These are phyloP conservation scores for Akanthomyces uredinophilus DNA, from an alignment of 2,329 filamentous ascomycete species.

Conservation along the genomic window DNA sequence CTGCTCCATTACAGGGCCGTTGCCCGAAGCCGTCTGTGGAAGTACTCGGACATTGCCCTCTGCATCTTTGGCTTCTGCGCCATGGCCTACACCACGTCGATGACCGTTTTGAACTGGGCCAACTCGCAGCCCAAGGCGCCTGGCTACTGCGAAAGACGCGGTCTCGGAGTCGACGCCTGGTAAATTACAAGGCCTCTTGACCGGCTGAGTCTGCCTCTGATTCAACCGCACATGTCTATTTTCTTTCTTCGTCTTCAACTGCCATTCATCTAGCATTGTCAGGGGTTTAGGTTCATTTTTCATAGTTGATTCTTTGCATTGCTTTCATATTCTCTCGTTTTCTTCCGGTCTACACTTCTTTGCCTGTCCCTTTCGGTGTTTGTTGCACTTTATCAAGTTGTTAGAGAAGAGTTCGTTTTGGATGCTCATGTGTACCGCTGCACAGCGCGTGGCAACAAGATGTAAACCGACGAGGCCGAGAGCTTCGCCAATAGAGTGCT, in stretches of 20 bases:
- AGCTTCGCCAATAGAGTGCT: background rate
- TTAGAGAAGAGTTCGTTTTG: background rate
- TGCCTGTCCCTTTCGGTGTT: background rate
- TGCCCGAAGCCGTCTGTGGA: slow-evolving; percentile 63
- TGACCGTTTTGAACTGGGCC: slow-evolving; percentile 87
- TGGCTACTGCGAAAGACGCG: slow-evolving; percentile 48
- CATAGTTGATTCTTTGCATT: background rate
- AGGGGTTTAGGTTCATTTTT: slow-evolving; percentile 12
- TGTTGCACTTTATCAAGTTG: background rate
- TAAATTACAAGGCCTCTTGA: background rate
- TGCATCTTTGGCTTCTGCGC: slow-evolving; percentile 77
- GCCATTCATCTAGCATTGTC: slow-evolving; percentile 12
- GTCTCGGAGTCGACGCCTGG: slow-evolving; percentile 12
- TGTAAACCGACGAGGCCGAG: background rate
- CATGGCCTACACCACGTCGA: slow-evolving; percentile 85
- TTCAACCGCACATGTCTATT: background rate
- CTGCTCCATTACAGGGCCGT: slow-evolving; percentile 83
- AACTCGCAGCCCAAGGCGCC: slow-evolving; percentile 46
- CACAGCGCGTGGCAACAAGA: background rate
- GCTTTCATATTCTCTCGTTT: background rate
- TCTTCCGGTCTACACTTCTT: background rate
- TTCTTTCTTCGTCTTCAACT: background rate
- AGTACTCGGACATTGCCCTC: slow-evolving; percentile 66
- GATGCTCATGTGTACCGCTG: background rate
- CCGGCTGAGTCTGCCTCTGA: background rate